phyloP scores from a whole-genome alignment of 305 asterid genomes.

The Fraxinus baroniana region DNA sequence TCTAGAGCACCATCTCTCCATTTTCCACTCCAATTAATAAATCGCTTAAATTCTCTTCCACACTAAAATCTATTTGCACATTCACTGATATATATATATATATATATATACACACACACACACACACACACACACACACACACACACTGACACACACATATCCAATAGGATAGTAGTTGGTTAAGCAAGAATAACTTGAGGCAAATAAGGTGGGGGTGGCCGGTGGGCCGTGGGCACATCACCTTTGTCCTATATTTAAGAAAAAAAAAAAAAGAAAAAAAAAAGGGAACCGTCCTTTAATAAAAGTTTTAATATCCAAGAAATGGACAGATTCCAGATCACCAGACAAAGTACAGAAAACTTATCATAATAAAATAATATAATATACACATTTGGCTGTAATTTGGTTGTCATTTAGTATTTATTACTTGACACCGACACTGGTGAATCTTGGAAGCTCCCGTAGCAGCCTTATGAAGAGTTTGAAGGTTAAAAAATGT shows the following conservation, averaged over 20 bases:
- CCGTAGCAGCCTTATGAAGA: conserved; percentile 12
- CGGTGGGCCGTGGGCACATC: neutral
- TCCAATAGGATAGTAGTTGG: neutral
- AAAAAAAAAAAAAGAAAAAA: neutral
- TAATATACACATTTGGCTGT: conserved; percentile 29
- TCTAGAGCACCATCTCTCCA: neutral
- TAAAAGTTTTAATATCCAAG: neutral
- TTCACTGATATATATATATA: neutral
- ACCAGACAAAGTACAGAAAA: conserved; percentile 37
- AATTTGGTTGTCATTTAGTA: conserved; percentile 44
- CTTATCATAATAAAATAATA: neutral
- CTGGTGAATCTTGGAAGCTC: conserved; percentile 36
- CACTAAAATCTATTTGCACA: neutral
- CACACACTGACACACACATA: too few relatives aligned
- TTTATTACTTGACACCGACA: conserved; percentile 49
- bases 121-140: too few relatives aligned
- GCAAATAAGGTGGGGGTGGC: neutral
- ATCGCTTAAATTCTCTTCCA: neutral
- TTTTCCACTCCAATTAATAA: neutral
- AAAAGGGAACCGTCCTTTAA: neutral
- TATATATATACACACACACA: too few relatives aligned
- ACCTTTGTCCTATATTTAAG: conserved; percentile 8
- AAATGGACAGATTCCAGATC: conserved; percentile 26
- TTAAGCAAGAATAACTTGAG: neutral
- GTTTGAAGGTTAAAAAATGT: conserved; percentile 19